A percentile compares a stretch with the other conserved stretches of the same genome.
phyloP scores from a whole-genome alignment of 208 protist species.

The Crithidia thermophila region DNA sequence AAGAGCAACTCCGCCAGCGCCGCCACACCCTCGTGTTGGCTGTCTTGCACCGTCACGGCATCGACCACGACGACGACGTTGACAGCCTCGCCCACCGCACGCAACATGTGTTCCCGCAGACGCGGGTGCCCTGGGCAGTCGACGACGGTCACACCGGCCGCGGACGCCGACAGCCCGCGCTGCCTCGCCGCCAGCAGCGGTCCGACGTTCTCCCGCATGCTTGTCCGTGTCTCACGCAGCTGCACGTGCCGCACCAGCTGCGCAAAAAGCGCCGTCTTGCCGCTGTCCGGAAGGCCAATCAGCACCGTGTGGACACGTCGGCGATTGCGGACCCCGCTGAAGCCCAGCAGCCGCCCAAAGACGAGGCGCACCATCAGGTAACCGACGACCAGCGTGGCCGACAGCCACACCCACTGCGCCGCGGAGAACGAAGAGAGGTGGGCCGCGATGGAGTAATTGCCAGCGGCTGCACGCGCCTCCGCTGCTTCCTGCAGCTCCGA shows the following conservation, averaged over 20 bases:
- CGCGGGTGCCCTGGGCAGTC: conserved; percentile 86
- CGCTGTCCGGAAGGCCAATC: conserved; percentile 64
- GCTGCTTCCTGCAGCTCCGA: not conserved
- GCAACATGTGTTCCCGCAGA: conserved; percentile 51
- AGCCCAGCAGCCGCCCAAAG: conserved; percentile 18
- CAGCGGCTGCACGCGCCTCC: not conserved
- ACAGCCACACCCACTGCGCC: conserved; percentile 21
- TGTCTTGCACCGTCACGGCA: conserved; percentile 75
- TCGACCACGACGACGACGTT: conserved; percentile 80
- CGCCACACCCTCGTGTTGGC: conserved; percentile 62
- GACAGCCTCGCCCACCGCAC: conserved; percentile 47
- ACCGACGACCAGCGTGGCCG: conserved; percentile 17
- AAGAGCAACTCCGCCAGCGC: conserved; percentile 78
- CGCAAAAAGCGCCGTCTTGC: conserved; percentile 83
- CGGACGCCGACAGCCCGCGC: not conserved
- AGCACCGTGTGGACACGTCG: conserved; percentile 46
- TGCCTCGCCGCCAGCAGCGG: conserved; percentile 6
- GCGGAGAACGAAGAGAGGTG: conserved; percentile 1
- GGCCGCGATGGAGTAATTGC: not conserved
- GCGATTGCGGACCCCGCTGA: not conserved
- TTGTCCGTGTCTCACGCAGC: conserved; percentile 48
- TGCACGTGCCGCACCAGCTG: conserved; percentile 43
- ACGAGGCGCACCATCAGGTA: conserved; percentile 17
- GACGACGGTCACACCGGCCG: conserved; percentile 35
- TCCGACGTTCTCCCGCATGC: conserved; percentile 66